A percentile compares a stretch with the other conserved stretches of the same genome.
Evolutionary conservation across 768 basidiomycete species (phyloP).

Genomic region (Rickenella mellea): DNA sequence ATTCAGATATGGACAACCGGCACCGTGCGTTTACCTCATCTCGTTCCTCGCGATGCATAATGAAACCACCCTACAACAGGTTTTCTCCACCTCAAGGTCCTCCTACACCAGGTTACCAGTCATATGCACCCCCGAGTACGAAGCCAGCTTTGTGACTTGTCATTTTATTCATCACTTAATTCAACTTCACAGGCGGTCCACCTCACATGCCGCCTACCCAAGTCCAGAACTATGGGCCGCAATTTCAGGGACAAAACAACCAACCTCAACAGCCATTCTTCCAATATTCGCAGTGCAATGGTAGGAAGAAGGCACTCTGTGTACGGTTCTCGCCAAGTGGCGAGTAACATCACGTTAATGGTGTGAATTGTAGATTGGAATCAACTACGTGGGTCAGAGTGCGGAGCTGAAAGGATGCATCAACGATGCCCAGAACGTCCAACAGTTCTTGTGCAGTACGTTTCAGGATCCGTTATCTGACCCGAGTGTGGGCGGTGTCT

Average conservation of each 20-base stretch:
- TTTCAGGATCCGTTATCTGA: slow-evolving; percentile 2
- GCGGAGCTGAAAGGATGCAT: slow-evolving; percentile 78
- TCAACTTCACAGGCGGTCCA: no score
- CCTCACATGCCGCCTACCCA: slow-evolving; percentile 38
- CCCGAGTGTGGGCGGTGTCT: background rate
- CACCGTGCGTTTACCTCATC: background rate
- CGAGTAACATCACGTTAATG: background rate
- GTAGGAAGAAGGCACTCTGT: slow-evolving; percentile 80
- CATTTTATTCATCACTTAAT: no score
- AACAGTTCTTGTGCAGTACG: slow-evolving; percentile 65
- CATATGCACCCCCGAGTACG: background rate
- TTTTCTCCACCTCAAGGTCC: background rate
- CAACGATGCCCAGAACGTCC: slow-evolving; percentile 82
- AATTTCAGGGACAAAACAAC: slow-evolving; percentile 35
- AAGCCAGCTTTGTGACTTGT: no score
- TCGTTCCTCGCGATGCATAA: background rate
- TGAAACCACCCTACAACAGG: background rate
- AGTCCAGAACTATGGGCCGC: slow-evolving; percentile 56
- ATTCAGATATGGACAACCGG: background rate
- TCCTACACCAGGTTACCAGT: background rate
- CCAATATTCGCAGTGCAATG: slow-evolving; percentile 84
- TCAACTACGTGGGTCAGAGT: slow-evolving; percentile 69
- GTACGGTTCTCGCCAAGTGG: slow-evolving; percentile 31
- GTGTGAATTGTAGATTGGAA: slow-evolving; percentile 55
- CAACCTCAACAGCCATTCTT: slow-evolving; percentile 54